Conservation (phyloP, 176 grass and related monocot genomes). For the Eremochloa ophiuroides region DNA sequence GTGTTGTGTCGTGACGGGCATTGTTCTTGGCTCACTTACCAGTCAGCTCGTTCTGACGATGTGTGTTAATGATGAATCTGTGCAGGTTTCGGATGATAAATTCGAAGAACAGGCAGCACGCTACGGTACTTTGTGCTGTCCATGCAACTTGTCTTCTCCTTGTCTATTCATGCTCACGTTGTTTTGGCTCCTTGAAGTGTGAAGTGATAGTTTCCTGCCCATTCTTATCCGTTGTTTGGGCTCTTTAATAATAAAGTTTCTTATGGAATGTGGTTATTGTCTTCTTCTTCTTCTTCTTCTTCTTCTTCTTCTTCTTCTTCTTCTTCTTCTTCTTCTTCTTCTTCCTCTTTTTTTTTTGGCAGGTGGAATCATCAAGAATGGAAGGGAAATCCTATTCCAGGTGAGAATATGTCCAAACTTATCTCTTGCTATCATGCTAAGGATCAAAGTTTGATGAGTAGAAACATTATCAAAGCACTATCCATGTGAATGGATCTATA, state of each 20-base stretch:
- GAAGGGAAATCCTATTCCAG: conserved; percentile 92
- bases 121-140: conserved; percentile 10
- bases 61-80: neutral
- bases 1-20: neutral
- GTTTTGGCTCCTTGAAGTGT: too few relatives aligned
- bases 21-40: neutral
- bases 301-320: neutral
- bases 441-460: neutral
- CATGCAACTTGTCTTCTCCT: neutral
- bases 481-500: neutral
- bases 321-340: neutral
- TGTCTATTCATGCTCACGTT: neutral
- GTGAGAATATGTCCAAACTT: conserved; percentile 21
- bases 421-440: neutral
- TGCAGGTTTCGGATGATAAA: conserved; percentile 42
- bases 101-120: conserved; percentile 34
- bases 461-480: neutral
- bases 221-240: neutral
- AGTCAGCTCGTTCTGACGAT: neutral
- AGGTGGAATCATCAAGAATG: conserved; percentile 62
- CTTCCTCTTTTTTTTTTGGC: neutral
- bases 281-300: neutral
- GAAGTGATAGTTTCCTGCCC: neutral
- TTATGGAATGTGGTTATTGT: neutral
- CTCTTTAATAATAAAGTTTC: conserved; percentile 9